Evolutionary conservation across 1,284 basidiomycete species (phyloP).

Genomic region (Ustilago cynodontis): DNA sequence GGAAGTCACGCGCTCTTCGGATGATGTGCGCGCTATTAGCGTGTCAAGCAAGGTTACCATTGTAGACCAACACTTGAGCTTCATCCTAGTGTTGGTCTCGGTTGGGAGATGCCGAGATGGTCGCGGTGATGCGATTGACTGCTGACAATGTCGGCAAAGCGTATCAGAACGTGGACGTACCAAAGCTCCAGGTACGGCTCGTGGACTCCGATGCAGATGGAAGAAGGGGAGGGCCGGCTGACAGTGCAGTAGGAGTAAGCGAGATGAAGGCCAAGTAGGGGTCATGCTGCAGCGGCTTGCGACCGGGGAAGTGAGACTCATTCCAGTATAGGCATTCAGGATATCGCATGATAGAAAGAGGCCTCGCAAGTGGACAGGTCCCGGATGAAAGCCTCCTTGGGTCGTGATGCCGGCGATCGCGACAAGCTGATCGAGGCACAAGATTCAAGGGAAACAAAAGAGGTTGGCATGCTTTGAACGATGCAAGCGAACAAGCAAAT

Average conservation of each 20-base stretch:
- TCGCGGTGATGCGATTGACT: neutral
- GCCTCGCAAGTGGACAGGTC: neutral
- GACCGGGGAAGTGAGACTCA: neutral
- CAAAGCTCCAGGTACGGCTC: neutral
- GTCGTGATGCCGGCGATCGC: neutral
- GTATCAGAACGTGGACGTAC: conserved; percentile 8
- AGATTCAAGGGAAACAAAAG: conserved; percentile 4
- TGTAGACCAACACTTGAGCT: conserved; percentile 15
- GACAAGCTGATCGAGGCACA: conserved; percentile 7
- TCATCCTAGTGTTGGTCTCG: conserved; percentile 22
- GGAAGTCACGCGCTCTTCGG: conserved; percentile 11
- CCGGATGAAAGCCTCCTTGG: neutral
- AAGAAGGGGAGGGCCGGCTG: neutral
- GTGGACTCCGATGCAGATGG: conserved; percentile 2
- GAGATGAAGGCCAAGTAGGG: conserved; percentile 5
- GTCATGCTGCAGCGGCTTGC: conserved; percentile 10
- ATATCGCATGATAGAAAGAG: too few relatives aligned
- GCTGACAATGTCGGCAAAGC: conserved; percentile 1
- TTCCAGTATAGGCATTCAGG: neutral
- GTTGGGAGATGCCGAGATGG: conserved; percentile 10
- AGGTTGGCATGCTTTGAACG: conserved; percentile 12
- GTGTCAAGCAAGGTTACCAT: neutral
- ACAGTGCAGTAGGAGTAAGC: conserved; percentile 4
- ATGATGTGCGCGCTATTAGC: neutral
- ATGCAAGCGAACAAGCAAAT: conserved; percentile 16